Evolutionary conservation across 257 asterid genomes (phyloP), one percentile per base, ranked within the genome.

Genomic region (Capsicum baccatum): DNA sequence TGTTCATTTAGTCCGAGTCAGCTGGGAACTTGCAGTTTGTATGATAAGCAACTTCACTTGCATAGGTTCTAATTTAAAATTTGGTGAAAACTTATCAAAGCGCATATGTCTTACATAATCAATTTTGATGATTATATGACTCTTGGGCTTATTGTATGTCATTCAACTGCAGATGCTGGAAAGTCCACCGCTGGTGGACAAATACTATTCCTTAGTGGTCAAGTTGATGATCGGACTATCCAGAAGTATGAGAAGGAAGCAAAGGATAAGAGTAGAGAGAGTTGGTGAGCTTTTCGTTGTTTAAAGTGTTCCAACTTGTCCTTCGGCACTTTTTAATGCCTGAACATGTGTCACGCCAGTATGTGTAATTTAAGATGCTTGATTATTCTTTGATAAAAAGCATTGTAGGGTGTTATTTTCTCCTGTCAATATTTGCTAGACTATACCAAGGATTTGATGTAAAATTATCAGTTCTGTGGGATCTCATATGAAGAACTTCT

Each of bases 191-290:
- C 90, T 82, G 99, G 99, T 58, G 99, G 99, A 50, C 99, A 97
- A 85, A 97, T 91, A 80, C 87, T 97, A 67, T 92, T 90, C 71
- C 95, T 97, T 52, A 95, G 99, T 88, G 99, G 99, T 83, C 98
- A 97, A 87, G 99, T 95, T 81, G 99, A 97, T 87, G 97, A 97
- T 56, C 96, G 99, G 0, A 97, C 99, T 4, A 97, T 97, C 86
- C 99, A 95, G 85, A 97, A 97, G 83, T 97, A 95, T 84, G 99
- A 97, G 88, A 97, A 95, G 92, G 99, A 95, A 87, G 99, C 99
- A 69, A 97, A 97, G 86, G 98, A 97, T 9, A 97, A 95, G 84
- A 94, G 97, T 84, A 91, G 99, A 86, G 99, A 95, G 92, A 97
- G 99, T 87, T 97, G 99, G 99, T 97, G 87, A 89, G 92, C 84